Evolutionary conservation across 352 stramenopile genomes (phyloP).

Genomic region (Phytopythium boreale): DNA sequence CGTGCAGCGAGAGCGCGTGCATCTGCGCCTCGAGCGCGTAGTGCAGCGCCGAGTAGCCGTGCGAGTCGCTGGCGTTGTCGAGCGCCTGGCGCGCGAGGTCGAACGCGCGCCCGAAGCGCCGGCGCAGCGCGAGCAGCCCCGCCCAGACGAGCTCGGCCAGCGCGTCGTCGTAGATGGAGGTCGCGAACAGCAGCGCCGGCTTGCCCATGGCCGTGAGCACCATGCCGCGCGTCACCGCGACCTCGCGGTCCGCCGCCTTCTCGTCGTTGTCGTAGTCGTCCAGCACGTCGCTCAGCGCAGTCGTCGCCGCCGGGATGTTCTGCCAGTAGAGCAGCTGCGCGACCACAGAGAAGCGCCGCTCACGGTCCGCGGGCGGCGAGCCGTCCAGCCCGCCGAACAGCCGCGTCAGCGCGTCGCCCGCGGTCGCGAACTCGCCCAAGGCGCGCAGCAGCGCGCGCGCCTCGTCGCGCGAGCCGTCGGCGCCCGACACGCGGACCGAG

Average conservation of each 20-base stretch:
- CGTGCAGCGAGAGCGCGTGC: conserved; percentile 33
- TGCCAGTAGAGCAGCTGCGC: conserved; percentile 53
- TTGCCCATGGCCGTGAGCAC: conserved; percentile 74
- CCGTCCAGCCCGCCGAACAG: conserved; percentile 38
- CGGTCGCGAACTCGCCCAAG: conserved; percentile 62
- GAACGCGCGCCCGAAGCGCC: conserved; percentile 23
- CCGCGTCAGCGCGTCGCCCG: conserved; percentile 33
- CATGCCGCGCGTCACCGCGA: conserved; percentile 19
- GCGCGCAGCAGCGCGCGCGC: conserved; percentile 40
- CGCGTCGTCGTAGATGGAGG: conserved; percentile 85
- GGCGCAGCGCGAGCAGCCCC: conserved; percentile 48
- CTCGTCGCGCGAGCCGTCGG: not conserved
- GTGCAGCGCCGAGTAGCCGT: conserved; percentile 68
- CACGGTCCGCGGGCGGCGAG: conserved; percentile 10
- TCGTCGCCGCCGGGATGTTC: conserved; percentile 19
- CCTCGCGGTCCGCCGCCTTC: not conserved
- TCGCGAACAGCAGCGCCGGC: conserved; percentile 69
- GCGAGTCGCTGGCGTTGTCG: conserved; percentile 64
- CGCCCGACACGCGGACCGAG: not conserved
- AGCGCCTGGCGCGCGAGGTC: conserved; percentile 60
- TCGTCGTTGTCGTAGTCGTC: conserved; percentile 24
- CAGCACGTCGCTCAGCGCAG: conserved; percentile 31
- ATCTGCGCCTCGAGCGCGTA: conserved; percentile 80
- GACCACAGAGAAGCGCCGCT: conserved; percentile 21
- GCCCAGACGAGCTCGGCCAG: conserved; percentile 61